Base-by-base conservation (phyloP, 192 early-diverging fungal genomes). In the Rhizophagus clarus region DNA sequence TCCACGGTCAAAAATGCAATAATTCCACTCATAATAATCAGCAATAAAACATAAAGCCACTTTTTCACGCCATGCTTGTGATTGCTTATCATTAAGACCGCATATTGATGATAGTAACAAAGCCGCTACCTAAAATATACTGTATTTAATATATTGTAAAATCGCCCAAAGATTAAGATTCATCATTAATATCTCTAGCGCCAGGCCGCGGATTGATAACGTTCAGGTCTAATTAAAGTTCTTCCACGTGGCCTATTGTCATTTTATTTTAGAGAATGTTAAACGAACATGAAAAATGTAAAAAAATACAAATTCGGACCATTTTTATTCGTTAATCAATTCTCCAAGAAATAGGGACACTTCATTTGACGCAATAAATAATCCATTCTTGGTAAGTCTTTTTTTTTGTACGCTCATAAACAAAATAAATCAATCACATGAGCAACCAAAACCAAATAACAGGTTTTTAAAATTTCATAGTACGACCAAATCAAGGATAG, bases 1-100 rank as follows among this genome's bases (percentile, higher is more conserved):
- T 92, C 93, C 63, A 98, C 89, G 17, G 95, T 96, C 73, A 97
- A 80, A 83, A 96, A 98, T 40, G 94, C 94, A 29, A 96, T 89
- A 28, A 88, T 82, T 5, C 86, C 89, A 87, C 95, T 93, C 82
- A 96, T 85, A 45, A 94, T 77, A 20, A 90, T 69, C 77, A 69
- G 96, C 96, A 72, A 98, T 91, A 64, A 93, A 90, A 83, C 95
- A 95, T 67, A 95, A 82, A 1, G 92, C 87, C 12, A 94, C 85
- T 80, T 95, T 95, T 80, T 95, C 94, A 72, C 94, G 88, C 94
- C 94, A 95, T 17, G 94, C 94, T 85, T 95, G 93, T 85, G 93
- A 92, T 34, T 81, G 84, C 68, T 88, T 81, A 40, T 92, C 93
- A 45, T 79, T 70, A 79, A 92, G 83, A 47, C 88, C 87, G 34